Percentiles rank a stretch among this genome's conserved stretches.
phyloP scores from a whole-genome alignment of 495 filamentous ascomycete genomes.

The Glarea lozoyensis region DNA sequence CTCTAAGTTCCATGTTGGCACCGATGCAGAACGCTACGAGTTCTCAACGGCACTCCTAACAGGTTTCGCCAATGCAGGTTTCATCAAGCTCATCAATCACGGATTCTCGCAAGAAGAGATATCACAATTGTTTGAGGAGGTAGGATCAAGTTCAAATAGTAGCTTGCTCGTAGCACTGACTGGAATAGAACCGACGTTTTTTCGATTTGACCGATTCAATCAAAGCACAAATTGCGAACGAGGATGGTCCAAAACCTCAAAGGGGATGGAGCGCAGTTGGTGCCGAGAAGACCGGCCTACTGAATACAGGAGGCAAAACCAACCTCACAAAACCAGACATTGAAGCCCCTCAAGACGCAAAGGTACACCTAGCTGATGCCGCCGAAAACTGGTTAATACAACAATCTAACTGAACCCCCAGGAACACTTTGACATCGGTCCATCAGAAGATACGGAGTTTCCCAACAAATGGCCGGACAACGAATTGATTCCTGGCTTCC shows the following conservation, averaged over 20 bases:
- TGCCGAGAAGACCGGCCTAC: background rate
- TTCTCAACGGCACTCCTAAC: background rate
- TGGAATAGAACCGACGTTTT: background rate
- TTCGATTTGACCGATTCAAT: background rate
- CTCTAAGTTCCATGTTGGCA: background rate
- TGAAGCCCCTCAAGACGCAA: background rate
- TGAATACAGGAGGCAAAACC: background rate
- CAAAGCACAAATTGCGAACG: background rate
- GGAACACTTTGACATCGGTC: slow-evolving; percentile 27
- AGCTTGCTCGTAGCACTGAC: background rate
- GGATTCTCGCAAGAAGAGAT: background rate
- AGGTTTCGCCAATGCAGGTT: background rate
- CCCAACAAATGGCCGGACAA: slow-evolving; percentile 58
- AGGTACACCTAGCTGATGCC: background rate
- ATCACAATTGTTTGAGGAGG: background rate
- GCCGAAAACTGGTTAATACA: background rate
- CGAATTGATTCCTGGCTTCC: slow-evolving; percentile 46
- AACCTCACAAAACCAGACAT: background rate
- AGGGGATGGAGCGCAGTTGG: background rate
- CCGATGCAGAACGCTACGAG: background rate
- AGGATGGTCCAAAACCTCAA: background rate
- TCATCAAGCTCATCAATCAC: background rate
- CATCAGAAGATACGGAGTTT: slow-evolving; percentile 38
- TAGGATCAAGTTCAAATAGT: background rate
- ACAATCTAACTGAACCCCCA: background rate